phyloP scores from a whole-genome alignment of 192 early-diverging fungal species.

The Rhizophlyctis rosea region DNA sequence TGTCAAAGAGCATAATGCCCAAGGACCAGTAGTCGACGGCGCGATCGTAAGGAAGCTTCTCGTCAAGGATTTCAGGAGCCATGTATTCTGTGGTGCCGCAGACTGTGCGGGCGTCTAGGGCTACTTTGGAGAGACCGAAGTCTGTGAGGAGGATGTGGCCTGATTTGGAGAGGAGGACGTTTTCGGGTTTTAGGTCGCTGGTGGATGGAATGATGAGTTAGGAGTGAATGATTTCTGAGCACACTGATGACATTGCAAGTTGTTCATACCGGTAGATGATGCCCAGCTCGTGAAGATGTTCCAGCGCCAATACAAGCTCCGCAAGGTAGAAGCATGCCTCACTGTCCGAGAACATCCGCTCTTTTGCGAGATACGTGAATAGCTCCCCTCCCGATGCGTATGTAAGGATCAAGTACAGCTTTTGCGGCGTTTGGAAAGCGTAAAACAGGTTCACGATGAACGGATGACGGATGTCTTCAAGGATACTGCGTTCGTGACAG shows the following conservation, averaged over 20 bases:
- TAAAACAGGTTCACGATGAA: slow-evolving; percentile 92
- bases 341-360: slow-evolving; percentile 67
- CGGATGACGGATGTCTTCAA: slow-evolving; percentile 81
- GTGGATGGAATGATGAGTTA: background rate
- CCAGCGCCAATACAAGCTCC: slow-evolving; percentile 80
- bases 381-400: slow-evolving; percentile 88
- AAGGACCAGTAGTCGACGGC: slow-evolving; percentile 91
- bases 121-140: slow-evolving; percentile 90
- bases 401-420: slow-evolving; percentile 84
- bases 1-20: slow-evolving; percentile 86
- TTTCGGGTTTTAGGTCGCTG: slow-evolving; percentile 55
- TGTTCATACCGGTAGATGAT: slow-evolving; percentile 79
- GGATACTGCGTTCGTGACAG: slow-evolving; percentile 81
- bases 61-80: slow-evolving; percentile 56
- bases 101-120: slow-evolving; percentile 51
- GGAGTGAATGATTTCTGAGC: no score
- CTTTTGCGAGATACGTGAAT: slow-evolving; percentile 74
- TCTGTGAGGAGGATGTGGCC: slow-evolving; percentile 89
- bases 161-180: slow-evolving; percentile 58
- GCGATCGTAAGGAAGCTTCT: slow-evolving; percentile 26
- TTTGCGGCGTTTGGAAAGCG: slow-evolving; percentile 86
- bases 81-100: slow-evolving; percentile 81
- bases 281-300: slow-evolving; percentile 81
- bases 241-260: no score
- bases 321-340: slow-evolving; percentile 83